Conservation (phyloP, 768 basidiomycete genomes). For the Pulveroboletus sp. region DNA sequence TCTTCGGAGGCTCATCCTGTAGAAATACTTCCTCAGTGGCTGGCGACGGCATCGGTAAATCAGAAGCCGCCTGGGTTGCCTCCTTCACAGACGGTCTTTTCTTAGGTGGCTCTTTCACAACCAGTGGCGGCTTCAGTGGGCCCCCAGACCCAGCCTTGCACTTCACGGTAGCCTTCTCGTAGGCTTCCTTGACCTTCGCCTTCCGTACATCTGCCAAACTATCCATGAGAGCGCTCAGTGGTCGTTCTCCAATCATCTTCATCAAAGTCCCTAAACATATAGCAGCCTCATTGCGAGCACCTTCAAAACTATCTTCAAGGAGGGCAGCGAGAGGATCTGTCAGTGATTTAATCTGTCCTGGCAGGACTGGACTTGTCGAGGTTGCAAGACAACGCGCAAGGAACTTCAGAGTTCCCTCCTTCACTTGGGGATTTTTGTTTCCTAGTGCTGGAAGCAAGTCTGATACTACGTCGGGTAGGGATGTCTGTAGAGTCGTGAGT, state of each 20-base stretch:
- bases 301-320: slow-evolving; percentile 85
- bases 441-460: slow-evolving; percentile 74
- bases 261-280: slow-evolving; percentile 82
- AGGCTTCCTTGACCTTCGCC: slow-evolving; percentile 90
- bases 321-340: slow-evolving; percentile 70
- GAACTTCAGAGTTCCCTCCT: slow-evolving; percentile 88
- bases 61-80: slow-evolving; percentile 5
- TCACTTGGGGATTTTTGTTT: slow-evolving; percentile 95
- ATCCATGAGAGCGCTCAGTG: slow-evolving; percentile 83
- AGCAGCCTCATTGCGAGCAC: slow-evolving; percentile 87
- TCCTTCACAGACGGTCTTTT: slow-evolving; percentile 36
- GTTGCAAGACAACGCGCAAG: slow-evolving; percentile 70
- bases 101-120: slow-evolving; percentile 33
- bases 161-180: slow-evolving; percentile 88
- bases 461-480: slow-evolving; percentile 74
- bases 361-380: slow-evolving; percentile 64
- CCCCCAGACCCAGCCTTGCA: slow-evolving; percentile 64
- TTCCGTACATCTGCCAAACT: slow-evolving; percentile 81
- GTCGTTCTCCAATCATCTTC: slow-evolving; percentile 95
- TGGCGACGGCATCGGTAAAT: slow-evolving; percentile 19
- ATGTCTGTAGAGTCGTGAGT: slow-evolving; percentile 46
- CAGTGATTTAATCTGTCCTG: slow-evolving; percentile 74
- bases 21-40: slow-evolving; percentile 13
- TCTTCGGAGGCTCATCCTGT: slow-evolving; percentile 36
- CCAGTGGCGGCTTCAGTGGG: slow-evolving; percentile 37